These are phyloP conservation scores for Diaporthe humulicola DNA, from an alignment of 2,329 filamentous ascomycete species.

Conservation along the genomic window DNA sequence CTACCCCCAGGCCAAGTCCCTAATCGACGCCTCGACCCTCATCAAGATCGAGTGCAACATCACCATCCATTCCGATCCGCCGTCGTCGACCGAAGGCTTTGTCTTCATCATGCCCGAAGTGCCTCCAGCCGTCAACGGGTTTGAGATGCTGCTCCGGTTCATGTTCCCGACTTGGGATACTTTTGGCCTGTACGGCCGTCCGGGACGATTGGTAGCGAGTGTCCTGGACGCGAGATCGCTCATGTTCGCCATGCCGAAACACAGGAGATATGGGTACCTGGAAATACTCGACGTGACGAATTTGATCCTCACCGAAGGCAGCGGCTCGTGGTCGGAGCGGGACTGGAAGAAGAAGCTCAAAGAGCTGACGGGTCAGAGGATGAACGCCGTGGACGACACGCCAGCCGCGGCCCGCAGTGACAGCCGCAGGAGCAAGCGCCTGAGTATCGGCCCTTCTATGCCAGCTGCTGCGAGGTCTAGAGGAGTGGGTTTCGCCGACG, in stretches of 20 bases:
- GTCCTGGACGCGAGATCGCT: conserved; percentile 87
- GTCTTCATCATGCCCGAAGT: conserved; percentile 98
- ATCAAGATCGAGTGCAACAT: conserved; percentile 95
- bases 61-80: conserved; percentile 84
- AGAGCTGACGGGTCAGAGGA: conserved; percentile 84
- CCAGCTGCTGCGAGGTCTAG: conserved; percentile 54
- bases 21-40: conserved; percentile 94
- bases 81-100: conserved; percentile 88
- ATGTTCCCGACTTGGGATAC: conserved; percentile 95
- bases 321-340: conserved; percentile 82
- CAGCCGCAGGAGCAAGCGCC: conserved; percentile 69
- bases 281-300: conserved; percentile 88
- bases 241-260: conserved; percentile 98
- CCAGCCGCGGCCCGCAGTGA: conserved; percentile 63
- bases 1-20: conserved; percentile 92
- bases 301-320: conserved; percentile 84
- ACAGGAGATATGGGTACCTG: conserved; percentile 89
- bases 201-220: conserved; percentile 87
- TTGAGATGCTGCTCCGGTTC: conserved; percentile 94
- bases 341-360: conserved; percentile 94
- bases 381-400: conserved; percentile 73
- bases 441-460: conserved; percentile 63
- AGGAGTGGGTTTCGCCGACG: conserved; percentile 70
- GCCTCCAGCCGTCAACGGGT: conserved; percentile 90
- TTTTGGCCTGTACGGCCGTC: conserved; percentile 91